Evolutionary conservation across 2,329 filamentous ascomycete species (phyloP).

Genomic region (Claviceps digitariae): DNA sequence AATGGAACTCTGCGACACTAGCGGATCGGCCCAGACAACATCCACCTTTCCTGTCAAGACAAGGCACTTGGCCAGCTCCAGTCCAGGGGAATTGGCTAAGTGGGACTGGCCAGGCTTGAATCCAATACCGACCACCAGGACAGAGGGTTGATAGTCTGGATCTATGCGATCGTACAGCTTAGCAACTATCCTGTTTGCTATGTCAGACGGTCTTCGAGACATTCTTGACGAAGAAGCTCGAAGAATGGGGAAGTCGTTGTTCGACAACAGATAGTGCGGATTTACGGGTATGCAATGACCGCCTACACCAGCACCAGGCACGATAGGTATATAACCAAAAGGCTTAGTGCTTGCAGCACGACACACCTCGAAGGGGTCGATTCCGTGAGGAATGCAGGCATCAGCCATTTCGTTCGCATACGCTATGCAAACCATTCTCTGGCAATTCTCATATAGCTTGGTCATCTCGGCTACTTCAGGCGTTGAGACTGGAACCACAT

Average conservation of each 20-base stretch:
- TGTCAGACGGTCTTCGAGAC: conserved; percentile 25
- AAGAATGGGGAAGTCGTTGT: conserved; percentile 32
- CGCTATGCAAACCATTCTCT: conserved; percentile 40
- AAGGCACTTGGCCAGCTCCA: conserved; percentile 26
- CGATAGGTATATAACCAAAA: conserved; percentile 37
- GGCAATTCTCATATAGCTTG: conserved; percentile 45
- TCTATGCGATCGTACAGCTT: conserved; percentile 12
- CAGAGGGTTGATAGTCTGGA: conserved; percentile 11
- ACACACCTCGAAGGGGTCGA: conserved; percentile 38
- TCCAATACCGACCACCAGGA: conserved; percentile 33
- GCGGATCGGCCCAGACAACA: conserved; percentile 30
- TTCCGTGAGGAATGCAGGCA: conserved; percentile 29
- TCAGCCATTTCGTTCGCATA: conserved; percentile 45
- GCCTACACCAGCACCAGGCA: conserved; percentile 35
- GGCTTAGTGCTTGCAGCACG: conserved; percentile 35
- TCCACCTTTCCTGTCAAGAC: conserved; percentile 22
- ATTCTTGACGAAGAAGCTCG: conserved; percentile 29
- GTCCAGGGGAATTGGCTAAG: conserved; percentile 32
- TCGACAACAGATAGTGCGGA: conserved; percentile 37
- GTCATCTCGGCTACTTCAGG: conserved; percentile 45
- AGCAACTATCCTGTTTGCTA: conserved; percentile 24
- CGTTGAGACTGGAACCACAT: conserved; percentile 32
- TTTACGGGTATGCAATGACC: conserved; percentile 45
- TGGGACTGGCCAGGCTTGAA: conserved; percentile 37
- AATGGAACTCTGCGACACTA: conserved; percentile 28